Conservation (phyloP, 2,329 filamentous ascomycete species). For the Chaetoscypha palmicola region DNA sequence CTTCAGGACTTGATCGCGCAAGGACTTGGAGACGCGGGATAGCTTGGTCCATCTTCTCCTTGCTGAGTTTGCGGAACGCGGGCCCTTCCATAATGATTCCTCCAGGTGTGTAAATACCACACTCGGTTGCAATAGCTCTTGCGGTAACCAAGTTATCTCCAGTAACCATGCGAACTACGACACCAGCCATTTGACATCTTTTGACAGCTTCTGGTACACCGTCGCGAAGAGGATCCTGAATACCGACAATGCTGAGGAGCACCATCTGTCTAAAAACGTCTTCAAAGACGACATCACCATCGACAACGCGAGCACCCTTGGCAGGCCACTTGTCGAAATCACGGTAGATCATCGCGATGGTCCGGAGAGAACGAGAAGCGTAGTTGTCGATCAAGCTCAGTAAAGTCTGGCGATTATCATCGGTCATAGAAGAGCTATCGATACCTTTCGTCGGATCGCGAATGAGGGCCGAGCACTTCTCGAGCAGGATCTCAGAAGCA, state of each 20-base stretch:
- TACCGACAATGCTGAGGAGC: constrained; percentile 65
- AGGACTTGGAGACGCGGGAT: constrained; percentile 60
- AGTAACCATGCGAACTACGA: constrained; percentile 68
- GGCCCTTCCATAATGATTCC: constrained; percentile 64
- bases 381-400: constrained; percentile 52
- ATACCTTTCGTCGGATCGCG: constrained; percentile 52
- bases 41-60: constrained; percentile 50
- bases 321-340: constrained; percentile 67
- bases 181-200: constrained; percentile 60
- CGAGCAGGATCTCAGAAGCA: constrained; percentile 44
- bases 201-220: constrained; percentile 62
- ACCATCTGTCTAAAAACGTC: constrained; percentile 66
- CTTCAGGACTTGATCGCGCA: constrained; percentile 62
- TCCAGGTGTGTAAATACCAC: constrained; percentile 50
- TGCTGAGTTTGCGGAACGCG: constrained; percentile 54
- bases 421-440: constrained; percentile 44
- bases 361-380: constrained; percentile 62
- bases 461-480: constrained; percentile 43
- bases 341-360: constrained; percentile 66
- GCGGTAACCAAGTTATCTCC: constrained; percentile 68
- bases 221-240: constrained; percentile 65
- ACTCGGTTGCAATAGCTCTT: constrained; percentile 65
- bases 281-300: constrained; percentile 61
- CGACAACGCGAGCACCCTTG: constrained; percentile 42
- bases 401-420: constrained; percentile 48